These are phyloP conservation scores for Myxozyma sirexii DNA, from an alignment of 805 yeast genomes.

Conservation along the genomic window DNA sequence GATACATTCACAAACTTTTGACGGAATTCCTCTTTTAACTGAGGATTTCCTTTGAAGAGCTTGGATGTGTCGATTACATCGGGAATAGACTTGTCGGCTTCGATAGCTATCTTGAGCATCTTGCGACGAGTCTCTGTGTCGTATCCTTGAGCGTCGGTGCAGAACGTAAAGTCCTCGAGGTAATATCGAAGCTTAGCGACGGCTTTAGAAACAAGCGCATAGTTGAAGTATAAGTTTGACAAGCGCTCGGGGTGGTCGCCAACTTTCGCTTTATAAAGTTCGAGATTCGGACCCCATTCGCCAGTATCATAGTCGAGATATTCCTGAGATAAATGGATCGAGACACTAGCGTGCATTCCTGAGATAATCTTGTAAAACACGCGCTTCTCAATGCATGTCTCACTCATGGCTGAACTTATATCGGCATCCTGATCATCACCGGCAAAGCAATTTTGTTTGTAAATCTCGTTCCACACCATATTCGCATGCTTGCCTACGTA, in stretches of 20 bases:
- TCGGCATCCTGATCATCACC: constrained; percentile 9
- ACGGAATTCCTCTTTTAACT: constrained; percentile 81
- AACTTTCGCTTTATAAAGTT: constrained; percentile 82
- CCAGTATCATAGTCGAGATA: constrained; percentile 71
- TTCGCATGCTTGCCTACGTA: constrained; percentile 91
- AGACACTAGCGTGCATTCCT: constrained; percentile 95
- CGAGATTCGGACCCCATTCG: constrained; percentile 80
- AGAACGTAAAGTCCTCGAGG: constrained; percentile 55
- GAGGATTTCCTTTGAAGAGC: constrained; percentile 50
- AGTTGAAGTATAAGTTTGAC: constrained; percentile 87
- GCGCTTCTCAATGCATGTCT: constrained; percentile 79
- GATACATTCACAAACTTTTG: constrained; percentile 85
- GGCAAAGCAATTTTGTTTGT: constrained; percentile 87
- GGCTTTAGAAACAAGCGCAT: constrained; percentile 82
- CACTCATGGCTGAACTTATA: constrained; percentile 41
- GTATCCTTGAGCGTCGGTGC: constrained; percentile 43
- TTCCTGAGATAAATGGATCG: constrained; percentile 88
- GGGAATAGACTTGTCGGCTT: constrained; percentile 38
- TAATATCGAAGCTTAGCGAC: constrained; percentile 66
- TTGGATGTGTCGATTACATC: constrained; percentile 51
- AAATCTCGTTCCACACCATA: constrained; percentile 90
- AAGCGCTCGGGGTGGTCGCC: constrained; percentile 89
- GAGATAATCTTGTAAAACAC: constrained; percentile 83
- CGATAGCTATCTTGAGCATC: constrained; percentile 47
- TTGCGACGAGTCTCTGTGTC: constrained; percentile 51